A percentile compares a stretch with the other conserved stretches of the same genome.
phyloP scores from a whole-genome alignment of 1,284 basidiomycete species.

The Porodaedalea pini region DNA sequence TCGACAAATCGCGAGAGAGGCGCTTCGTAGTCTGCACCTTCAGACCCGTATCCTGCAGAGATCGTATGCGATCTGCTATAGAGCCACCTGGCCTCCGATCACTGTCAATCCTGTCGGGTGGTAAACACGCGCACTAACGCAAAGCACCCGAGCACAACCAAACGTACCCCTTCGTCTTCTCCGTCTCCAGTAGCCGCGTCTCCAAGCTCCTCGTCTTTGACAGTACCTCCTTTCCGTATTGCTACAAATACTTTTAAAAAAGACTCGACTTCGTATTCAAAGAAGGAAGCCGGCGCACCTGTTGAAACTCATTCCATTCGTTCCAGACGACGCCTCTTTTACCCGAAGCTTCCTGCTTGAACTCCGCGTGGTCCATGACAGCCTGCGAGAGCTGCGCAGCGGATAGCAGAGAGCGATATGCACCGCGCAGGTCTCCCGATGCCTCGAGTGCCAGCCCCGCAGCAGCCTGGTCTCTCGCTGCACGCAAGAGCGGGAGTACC shows the following conservation, averaged over 20 bases:
- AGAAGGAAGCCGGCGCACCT: slow-evolving; percentile 39
- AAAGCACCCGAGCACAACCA: slow-evolving; percentile 22
- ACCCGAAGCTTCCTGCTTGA: slow-evolving; percentile 44
- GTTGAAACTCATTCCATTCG: slow-evolving; percentile 56
- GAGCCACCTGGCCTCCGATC: slow-evolving; percentile 44
- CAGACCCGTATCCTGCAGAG: slow-evolving; percentile 65
- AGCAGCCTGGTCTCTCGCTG: slow-evolving; percentile 53
- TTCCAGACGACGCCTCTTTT: slow-evolving; percentile 49
- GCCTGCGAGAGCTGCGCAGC: slow-evolving; percentile 55
- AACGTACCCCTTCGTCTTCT: slow-evolving; percentile 47
- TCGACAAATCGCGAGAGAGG: slow-evolving; percentile 45
- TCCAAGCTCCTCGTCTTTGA: slow-evolving; percentile 50
- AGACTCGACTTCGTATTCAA: too few relatives aligned
- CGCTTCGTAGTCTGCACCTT: slow-evolving; percentile 49
- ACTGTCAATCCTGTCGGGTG: slow-evolving; percentile 9
- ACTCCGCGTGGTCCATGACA: slow-evolving; percentile 57
- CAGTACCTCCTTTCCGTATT: slow-evolving; percentile 47
- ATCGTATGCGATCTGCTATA: slow-evolving; percentile 68
- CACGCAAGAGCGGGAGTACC: slow-evolving; percentile 51
- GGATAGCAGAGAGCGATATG: slow-evolving; percentile 55
- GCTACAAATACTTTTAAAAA: slow-evolving; percentile 35
- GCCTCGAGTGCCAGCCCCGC: slow-evolving; percentile 48
- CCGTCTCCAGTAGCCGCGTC: slow-evolving; percentile 53
- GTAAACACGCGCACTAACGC: slow-evolving; percentile 4
- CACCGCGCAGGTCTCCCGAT: slow-evolving; percentile 55